Base-by-base conservation (phyloP, 768 basidiomycete genomes). In the Suillus spraguei region DNA sequence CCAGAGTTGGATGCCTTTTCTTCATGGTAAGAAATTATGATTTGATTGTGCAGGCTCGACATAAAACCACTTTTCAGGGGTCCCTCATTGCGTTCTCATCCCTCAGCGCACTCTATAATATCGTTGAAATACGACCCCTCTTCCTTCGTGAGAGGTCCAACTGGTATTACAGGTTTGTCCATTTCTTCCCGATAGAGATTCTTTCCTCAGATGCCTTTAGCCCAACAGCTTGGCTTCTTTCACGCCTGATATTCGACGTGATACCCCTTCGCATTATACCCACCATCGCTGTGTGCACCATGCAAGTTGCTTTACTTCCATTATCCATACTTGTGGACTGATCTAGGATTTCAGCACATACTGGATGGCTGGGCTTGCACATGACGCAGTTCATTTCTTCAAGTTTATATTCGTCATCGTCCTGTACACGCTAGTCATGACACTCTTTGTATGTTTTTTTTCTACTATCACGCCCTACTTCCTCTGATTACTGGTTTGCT, bases 281-380 rank as follows among this genome's bases (percentile, higher is more conserved):
- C 2, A 95, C 94, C 0, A 89, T 99, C 60, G 79, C 96, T 58
- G 89, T 97, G 7, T 85, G 88, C 4, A 87, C 92, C 5, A 92
- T 95, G 90, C 94, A 67, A 70, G 91, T 76, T 3, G 39, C 28
- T 35, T 61, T 17, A 58, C 38, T 10, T 47, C 3, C 38, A 20
- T 1, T 4, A 11, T 17, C 38, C 6, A 16, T 50, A 20, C 49
- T 20, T 58, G 46, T 44, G 39, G 32, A 61, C 67, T 65, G 53
- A 69, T 62, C 7, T 20, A 24, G 14, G n/a, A 58, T 36, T 49
- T 11, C 64, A 91, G 90, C 60, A 89, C 89, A n/a, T 95, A 94
- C 69, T 94, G 93, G 92, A 95, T 98, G 96, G 94, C 94, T 3
- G 95, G 96, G 14, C 84, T 98, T 5, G 84, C 92, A 2, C 82